Base-by-base conservation (phyloP, 2,329 filamentous ascomycete genomes). In the Fusarium humuli region DNA sequence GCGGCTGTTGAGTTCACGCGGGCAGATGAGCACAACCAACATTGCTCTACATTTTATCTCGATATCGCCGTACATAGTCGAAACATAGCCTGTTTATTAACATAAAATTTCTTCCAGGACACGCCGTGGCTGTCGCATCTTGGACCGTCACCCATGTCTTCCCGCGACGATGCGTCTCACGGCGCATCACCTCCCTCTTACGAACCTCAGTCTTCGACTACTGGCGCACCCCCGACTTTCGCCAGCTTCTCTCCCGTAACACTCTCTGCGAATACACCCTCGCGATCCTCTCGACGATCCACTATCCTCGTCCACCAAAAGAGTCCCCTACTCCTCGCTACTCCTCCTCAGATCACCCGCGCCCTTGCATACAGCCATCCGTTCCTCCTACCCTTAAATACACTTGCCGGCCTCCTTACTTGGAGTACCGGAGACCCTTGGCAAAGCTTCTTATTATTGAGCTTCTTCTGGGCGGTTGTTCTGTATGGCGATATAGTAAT, bases 241-340 rank as follows among this genome's bases (percentile, higher is more conserved):
- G 96, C 96, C 70, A 88, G 93, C 76, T 99, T 99, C 83, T 96
- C 95, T 7, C 94, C 96, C 32, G 88, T 91, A 23, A 93, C 92
- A 23, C 87, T 94, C 72, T 91, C 90, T 46, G 88, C 91, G 60
- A 87, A 88, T 40, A 87, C 90, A 7, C 85, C 91, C 48, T 85
- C 84, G 57, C 82, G 85, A 61, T 83, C 87, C 32, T 86, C 88
- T 46, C 92, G 95, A 67, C 90, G 93, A 47, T 97, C 94, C 20
- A 97, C 94, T 61, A 94, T 99, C 73, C 90, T 98, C 73, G 94
- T 99, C 22, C 94, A 98, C 81, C 95, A 97, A 80, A 99, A 98
- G 82, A 97, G 94, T 18, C 96, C 96, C 13, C 83, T 99, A 47
- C 87, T 99, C 20, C 91, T 97, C 64, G 94, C 95, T 18, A 99